Evolutionary conservation across 805 yeast species (phyloP).

Genomic region (Nakazawaea peltata): DNA sequence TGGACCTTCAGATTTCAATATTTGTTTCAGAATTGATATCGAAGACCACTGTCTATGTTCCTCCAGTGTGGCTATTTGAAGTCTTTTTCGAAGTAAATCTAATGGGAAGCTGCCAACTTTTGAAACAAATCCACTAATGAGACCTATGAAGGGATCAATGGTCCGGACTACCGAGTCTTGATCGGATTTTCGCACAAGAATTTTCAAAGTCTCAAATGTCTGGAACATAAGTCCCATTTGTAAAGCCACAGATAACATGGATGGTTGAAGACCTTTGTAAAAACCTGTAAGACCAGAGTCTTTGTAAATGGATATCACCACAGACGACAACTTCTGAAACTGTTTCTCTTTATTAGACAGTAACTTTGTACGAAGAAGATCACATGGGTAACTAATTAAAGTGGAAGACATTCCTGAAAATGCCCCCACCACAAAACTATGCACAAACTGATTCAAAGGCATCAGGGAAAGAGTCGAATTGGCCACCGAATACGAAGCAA

Average conservation of each 20-base stretch:
- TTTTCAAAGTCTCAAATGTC: constrained; percentile 47
- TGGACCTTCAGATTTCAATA: constrained; percentile 49
- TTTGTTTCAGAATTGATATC: constrained; percentile 18
- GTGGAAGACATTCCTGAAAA: constrained; percentile 75
- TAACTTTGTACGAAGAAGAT: constrained; percentile 77
- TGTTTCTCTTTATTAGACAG: constrained; percentile 48
- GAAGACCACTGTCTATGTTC: constrained; percentile 10
- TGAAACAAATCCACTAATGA: constrained; percentile 67
- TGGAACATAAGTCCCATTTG: constrained; percentile 72
- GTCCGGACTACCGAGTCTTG: constrained; percentile 21
- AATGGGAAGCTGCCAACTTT: constrained; percentile 77
- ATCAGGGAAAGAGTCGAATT: constrained; percentile 33
- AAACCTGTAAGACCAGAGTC: constrained; percentile 35
- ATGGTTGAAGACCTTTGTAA: constrained; percentile 40
- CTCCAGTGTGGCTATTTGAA: constrained; percentile 35
- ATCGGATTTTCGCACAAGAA: constrained; percentile 17
- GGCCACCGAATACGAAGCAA: constrained; percentile 56
- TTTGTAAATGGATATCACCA: constrained; percentile 25
- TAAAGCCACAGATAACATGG: constrained; percentile 56
- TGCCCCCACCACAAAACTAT: constrained; percentile 58
- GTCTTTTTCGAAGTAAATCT: constrained; percentile 72
- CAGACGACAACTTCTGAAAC: constrained; percentile 24
- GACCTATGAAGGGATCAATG: constrained; percentile 54
- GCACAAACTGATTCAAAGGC: constrained; percentile 21
- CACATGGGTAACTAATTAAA: constrained; percentile 76